These are phyloP conservation scores for Tolypocladium sp. DNA, from an alignment of 2,329 filamentous ascomycete genomes.

Conservation along the genomic window DNA sequence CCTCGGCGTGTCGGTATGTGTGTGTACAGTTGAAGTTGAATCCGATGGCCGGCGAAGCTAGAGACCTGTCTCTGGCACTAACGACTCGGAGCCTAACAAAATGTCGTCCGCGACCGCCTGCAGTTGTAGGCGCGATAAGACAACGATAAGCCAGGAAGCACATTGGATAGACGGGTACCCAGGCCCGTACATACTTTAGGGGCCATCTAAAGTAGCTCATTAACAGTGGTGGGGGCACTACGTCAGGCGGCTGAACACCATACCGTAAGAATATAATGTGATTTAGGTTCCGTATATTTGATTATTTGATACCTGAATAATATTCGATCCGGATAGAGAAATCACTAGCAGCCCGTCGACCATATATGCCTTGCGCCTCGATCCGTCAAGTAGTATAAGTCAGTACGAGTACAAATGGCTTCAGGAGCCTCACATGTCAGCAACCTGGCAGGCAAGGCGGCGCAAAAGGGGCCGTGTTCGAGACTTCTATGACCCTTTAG, in stretches of 20 bases:
- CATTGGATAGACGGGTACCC: background rate
- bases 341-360: background rate
- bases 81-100: background rate
- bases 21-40: conserved; percentile 2
- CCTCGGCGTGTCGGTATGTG: conserved; percentile 12
- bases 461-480: too few species aligned
- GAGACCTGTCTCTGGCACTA: background rate
- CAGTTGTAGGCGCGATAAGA: background rate
- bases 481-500: too few species aligned
- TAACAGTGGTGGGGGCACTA: background rate
- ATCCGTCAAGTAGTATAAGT: background rate
- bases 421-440: too few species aligned
- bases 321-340: too few species aligned
- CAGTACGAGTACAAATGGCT: background rate
- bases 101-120: background rate
- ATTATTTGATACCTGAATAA: too few species aligned
- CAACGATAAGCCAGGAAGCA: background rate
- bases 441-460: too few species aligned
- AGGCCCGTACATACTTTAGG: background rate
- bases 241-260: background rate
- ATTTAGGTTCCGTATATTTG: too few species aligned
- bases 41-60: conserved; percentile 8
- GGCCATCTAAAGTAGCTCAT: background rate
- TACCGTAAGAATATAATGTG: too few species aligned
- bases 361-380: background rate